Conservation (phyloP, 441 rosid genomes). For the Jatropha multifida region DNA sequence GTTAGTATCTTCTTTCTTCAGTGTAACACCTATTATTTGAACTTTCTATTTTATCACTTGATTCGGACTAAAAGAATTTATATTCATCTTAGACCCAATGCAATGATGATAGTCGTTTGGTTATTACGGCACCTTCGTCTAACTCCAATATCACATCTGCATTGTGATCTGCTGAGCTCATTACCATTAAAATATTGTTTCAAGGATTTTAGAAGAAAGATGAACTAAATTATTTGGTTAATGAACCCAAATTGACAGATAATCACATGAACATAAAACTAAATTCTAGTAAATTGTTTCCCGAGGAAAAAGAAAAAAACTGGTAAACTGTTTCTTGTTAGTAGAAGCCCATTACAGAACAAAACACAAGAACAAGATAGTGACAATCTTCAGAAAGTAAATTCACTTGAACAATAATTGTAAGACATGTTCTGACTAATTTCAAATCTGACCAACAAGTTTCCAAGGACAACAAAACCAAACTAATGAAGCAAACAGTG, state of each 20-base stretch:
- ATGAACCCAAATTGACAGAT: neutral
- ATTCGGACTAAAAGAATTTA: neutral
- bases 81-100: neutral
- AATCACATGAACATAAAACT: slow-evolving; percentile 5
- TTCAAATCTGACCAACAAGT: neutral
- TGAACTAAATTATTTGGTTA: neutral
- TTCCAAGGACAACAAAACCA: neutral
- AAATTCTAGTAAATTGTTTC: neutral
- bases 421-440: neutral
- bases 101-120: neutral
- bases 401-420: neutral
- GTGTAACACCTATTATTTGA: neutral
- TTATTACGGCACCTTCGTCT: neutral
- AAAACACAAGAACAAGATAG: neutral
- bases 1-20: neutral
- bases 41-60: neutral
- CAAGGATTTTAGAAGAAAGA: neutral
- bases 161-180: neutral
- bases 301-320: no score
- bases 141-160: neutral
- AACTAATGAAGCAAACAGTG: neutral
- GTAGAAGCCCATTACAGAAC: neutral
- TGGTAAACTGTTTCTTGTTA: no score
- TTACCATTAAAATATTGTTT: neutral
- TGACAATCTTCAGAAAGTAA: neutral